Percentiles rank a stretch among this genome's conserved stretches.
These are phyloP conservation scores for Fomitopsis schrenkii DNA, from an alignment of 1,284 basidiomycete species.

Conservation along the genomic window DNA sequence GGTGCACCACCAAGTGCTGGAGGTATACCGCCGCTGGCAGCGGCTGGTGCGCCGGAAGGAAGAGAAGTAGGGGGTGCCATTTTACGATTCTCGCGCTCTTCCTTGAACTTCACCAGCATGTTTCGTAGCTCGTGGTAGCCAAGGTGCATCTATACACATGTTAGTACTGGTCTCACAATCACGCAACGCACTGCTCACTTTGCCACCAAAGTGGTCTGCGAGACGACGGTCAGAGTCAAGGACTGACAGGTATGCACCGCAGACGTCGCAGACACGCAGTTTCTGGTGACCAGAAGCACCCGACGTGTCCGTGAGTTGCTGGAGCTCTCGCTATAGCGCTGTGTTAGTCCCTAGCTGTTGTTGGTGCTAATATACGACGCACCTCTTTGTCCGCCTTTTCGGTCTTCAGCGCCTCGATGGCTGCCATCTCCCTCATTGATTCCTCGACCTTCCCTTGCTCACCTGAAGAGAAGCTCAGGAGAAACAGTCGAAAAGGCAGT, in stretches of 20 bases:
- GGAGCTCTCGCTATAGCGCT: constrained; percentile 74
- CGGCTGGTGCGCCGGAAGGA: constrained; percentile 24
- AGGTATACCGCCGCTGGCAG: constrained; percentile 24
- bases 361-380: constrained; percentile 16
- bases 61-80: constrained; percentile 42
- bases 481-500: background rate
- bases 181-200: constrained; percentile 45
- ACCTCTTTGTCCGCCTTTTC: constrained; percentile 97
- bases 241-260: constrained; percentile 97
- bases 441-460: constrained; percentile 98
- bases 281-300: constrained; percentile 99
- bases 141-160: constrained; percentile 81
- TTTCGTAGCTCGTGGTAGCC: constrained; percentile 98
- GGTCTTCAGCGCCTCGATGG: constrained; percentile 95
- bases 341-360: background rate
- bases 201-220: constrained; percentile 99
- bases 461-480: constrained; percentile 40
- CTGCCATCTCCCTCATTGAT: constrained; percentile 95
- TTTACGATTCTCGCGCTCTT: constrained; percentile 83
- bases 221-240: constrained; percentile 98
- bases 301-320: constrained; percentile 95
- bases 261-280: constrained; percentile 98
- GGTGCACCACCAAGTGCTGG: constrained; percentile 21
- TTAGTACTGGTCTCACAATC: constrained; percentile 2
- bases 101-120: constrained; percentile 85